Evolutionary conservation across 2,329 filamentous ascomycete species (phyloP).

Genomic region (Chaetomiaceae sp.): DNA sequence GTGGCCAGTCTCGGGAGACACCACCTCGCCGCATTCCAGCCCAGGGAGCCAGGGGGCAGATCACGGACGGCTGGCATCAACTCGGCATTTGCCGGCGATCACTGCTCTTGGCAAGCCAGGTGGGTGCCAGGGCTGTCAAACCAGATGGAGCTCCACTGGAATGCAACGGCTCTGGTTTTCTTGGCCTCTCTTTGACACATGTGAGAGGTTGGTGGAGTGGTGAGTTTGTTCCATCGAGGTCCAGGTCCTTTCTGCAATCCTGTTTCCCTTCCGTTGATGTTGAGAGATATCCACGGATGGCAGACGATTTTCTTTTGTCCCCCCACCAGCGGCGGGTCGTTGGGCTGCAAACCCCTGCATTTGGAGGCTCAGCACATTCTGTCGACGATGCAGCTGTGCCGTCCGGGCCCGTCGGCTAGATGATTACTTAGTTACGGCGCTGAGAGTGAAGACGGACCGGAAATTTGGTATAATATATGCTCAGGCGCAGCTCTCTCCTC

Average conservation of each 20-base stretch:
- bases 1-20: slow-evolving; percentile 1
- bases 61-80: not conserved
- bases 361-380: not conserved
- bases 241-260: not conserved
- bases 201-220: not conserved
- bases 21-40: too few relatives aligned
- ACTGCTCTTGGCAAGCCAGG: not conserved
- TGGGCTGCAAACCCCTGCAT: not conserved
- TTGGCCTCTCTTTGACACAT: not conserved
- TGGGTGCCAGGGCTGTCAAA: not conserved
- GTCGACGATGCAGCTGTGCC: not conserved
- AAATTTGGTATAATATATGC: too few relatives aligned
- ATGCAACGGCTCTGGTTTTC: too few relatives aligned
- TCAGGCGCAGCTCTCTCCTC: too few relatives aligned
- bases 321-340: not conserved
- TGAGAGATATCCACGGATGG: too few relatives aligned
- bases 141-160: not conserved
- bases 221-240: not conserved
- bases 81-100: slow-evolving; percentile 7
- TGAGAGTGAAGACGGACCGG: too few relatives aligned
- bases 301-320: too few relatives aligned
- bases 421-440: too few relatives aligned
- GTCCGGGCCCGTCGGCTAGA: not conserved
- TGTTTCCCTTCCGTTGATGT: too few relatives aligned
- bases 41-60: too few relatives aligned